Evolutionary conservation across 2,329 filamentous ascomycete genomes (phyloP), one percentile per base, ranked within the genome.

Genomic region (Aspergillus spinulosporus): DNA sequence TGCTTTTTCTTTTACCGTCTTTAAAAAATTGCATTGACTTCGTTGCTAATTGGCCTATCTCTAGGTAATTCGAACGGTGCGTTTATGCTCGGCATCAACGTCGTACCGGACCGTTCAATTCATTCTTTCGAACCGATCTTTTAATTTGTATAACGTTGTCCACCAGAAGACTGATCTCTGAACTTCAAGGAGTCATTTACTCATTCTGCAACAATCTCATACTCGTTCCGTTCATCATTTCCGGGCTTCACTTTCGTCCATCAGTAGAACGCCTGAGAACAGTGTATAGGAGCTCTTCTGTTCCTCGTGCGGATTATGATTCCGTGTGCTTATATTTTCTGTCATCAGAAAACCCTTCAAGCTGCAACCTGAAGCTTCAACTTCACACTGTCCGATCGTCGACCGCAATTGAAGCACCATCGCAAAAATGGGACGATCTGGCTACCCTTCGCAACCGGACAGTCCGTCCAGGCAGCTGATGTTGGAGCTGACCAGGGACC

Each of bases 401-500:
- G 26, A 50, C 26, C n/a, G 12, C 48, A 29, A 15, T n/a, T 15
- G 4, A 29, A 29, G 21, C 12, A n/a, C 29, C 12, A 15, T 9
- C 11, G 42, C 31, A 36, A 66, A 29, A 43, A 74, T 74, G 72
- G 62, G 70, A 26, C 58, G 62, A 14, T 57, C 62, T 21, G 64
- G 64, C 45, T 67, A 70, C 47, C 63, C 67, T 11, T 61, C 70
- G 2, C 62, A 64, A 5, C 44, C 72, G 51, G 74, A 76, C 60
- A 75, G 72, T 46, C 74, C 73, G 2, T 76, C 74, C 3, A 68
- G 67, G 31, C 74, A 76, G 60, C 69, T 76, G 2, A 66, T 76
- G 14, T 62, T 68, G 5, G 76, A 78, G 31, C 67, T 79, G 1
- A 66, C 72, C 9, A 66, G 64, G 14, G 74, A 76, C 15, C 67